A percentile compares a stretch with the other conserved stretches of the same genome.
Conservation (phyloP, 306 rosid species). For the Castanopsis chinensis region DNA sequence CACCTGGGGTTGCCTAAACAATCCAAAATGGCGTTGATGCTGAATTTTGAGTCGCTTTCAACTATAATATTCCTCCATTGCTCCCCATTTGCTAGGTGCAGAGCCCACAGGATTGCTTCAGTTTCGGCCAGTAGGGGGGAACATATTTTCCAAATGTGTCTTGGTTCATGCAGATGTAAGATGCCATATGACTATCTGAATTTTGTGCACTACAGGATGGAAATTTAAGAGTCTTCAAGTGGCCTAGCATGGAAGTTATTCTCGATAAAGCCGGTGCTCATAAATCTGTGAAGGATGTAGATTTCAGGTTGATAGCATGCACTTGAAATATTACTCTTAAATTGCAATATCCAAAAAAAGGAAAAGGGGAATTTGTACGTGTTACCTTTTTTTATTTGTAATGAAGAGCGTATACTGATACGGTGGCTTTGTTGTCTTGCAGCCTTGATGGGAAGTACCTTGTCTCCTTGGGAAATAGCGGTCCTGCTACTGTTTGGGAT, state of each 20-base stretch:
- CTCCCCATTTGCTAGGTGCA: too few species aligned
- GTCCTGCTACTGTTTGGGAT: constrained; percentile 95
- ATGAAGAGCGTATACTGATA: constrained; percentile 23
- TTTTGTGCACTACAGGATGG: constrained; percentile 94
- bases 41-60: too few species aligned
- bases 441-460: constrained; percentile 83
- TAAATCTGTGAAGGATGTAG: constrained; percentile 68
- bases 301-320: constrained; percentile 68
- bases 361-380: constrained; percentile 4
- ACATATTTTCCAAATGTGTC: not conserved
- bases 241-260: constrained; percentile 86
- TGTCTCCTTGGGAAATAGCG: constrained; percentile 74
- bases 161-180: constrained; percentile 13
- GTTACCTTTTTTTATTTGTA: constrained; percentile 18
- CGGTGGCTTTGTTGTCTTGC: constrained; percentile 37
- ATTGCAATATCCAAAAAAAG: constrained; percentile 12
- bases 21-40: too few species aligned
- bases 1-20: too few species aligned
- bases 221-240: constrained; percentile 74
- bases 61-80: too few species aligned
- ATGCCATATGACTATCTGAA: constrained; percentile 39
- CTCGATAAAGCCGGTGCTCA: constrained; percentile 58
- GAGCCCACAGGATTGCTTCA: too few species aligned
- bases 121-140: too few species aligned
- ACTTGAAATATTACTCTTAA: constrained; percentile 13